Conservation (phyloP, 768 basidiomycete species). For the Xerocomellus amylosporus region DNA sequence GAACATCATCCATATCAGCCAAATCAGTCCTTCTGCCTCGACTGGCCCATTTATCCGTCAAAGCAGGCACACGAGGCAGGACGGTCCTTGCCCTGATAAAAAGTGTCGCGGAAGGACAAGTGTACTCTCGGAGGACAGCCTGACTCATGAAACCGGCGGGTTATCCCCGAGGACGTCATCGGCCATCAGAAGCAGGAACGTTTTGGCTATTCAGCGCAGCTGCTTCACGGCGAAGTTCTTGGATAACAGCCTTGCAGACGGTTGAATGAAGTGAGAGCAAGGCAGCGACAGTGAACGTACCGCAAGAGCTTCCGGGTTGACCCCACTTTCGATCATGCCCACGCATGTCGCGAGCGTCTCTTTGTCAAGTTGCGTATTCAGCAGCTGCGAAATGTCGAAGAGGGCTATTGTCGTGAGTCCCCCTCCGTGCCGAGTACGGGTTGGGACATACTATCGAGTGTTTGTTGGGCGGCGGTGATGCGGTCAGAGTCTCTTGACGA, state of each 20-base stretch:
- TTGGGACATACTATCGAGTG: constrained; percentile 59
- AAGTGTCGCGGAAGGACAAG: background rate
- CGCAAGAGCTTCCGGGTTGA: constrained; percentile 89
- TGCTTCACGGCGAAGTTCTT: constrained; percentile 76
- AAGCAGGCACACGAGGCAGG: constrained; percentile 10
- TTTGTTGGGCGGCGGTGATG: constrained; percentile 62
- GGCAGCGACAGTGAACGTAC: constrained; percentile 44
- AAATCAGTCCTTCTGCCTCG: constrained; percentile 19
- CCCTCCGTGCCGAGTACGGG: background rate
- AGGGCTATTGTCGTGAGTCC: constrained; percentile 51
- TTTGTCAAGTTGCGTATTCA: constrained; percentile 86
- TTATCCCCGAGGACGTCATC: constrained; percentile 8
- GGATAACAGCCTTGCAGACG: constrained; percentile 66
- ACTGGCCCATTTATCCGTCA: constrained; percentile 2
- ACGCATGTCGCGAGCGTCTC: constrained; percentile 91
- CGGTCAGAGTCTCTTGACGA: constrained; percentile 56
- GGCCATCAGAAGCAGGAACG: constrained; percentile 20
- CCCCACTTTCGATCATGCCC: constrained; percentile 88
- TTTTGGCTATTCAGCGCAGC: constrained; percentile 36
- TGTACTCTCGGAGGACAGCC: background rate
- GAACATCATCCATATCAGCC: constrained; percentile 17
- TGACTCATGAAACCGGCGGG: background rate
- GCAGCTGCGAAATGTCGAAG: constrained; percentile 81
- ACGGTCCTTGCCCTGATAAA: constrained; percentile 1
- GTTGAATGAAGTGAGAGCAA: constrained; percentile 3